Evolutionary conservation across 306 rosid genomes (phyloP).

Genomic region (Medicago ruthenica): DNA sequence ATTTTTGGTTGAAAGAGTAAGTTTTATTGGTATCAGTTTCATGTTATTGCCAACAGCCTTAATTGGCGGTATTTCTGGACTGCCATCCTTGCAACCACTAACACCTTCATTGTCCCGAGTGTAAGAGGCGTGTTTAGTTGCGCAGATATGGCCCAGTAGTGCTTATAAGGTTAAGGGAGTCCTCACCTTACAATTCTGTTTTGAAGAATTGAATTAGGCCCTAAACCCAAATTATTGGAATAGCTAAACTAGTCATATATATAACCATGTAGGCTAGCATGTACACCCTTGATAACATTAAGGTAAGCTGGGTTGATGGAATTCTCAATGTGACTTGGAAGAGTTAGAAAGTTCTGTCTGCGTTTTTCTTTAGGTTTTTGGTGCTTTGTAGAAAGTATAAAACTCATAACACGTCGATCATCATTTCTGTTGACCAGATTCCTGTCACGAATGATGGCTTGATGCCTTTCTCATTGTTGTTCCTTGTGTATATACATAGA

Average conservation of each 20-base stretch:
- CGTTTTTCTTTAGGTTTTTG: neutral
- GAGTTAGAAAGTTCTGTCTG: conserved; percentile 1
- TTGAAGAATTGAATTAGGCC: neutral
- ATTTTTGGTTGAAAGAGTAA: neutral
- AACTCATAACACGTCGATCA: too few relatives aligned
- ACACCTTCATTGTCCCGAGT: neutral
- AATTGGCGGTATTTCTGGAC: neutral
- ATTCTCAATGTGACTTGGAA: conserved; percentile 4
- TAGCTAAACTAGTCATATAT: neutral
- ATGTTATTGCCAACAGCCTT: too few relatives aligned
- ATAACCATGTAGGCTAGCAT: conserved; percentile 1
- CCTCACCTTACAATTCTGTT: neutral
- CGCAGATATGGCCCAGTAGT: neutral
- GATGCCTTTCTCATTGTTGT: too few relatives aligned
- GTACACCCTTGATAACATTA: neutral
- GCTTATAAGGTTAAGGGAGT: neutral
- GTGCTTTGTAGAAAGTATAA: too few relatives aligned
- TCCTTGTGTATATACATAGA: too few relatives aligned
- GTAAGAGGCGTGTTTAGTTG: neutral
- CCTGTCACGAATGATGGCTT: too few relatives aligned
- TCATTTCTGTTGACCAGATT: too few relatives aligned
- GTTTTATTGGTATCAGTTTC: neutral
- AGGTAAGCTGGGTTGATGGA: neutral
- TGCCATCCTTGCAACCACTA: neutral
- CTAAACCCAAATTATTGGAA: neutral